A percentile compares a stretch with the other conserved stretches of the same genome.
phyloP scores from a whole-genome alignment of 2,329 filamentous ascomycete genomes.

The Pseudogymnoascus sp. region DNA sequence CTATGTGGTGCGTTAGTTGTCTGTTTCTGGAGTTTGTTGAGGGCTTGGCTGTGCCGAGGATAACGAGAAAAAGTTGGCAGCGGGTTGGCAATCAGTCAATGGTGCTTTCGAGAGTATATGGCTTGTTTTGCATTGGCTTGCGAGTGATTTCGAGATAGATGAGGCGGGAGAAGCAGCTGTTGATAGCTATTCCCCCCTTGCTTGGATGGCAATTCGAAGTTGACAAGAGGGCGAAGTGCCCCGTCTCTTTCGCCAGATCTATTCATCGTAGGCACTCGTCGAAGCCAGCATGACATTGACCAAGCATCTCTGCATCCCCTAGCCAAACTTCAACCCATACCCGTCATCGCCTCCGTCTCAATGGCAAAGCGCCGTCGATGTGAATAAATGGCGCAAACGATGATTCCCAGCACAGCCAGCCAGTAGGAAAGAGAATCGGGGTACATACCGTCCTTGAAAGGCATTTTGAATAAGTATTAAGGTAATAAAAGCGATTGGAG shows the following conservation, averaged over 20 bases:
- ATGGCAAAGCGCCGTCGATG: conserved; percentile 11
- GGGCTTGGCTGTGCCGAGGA: neutral
- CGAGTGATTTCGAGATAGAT: neutral
- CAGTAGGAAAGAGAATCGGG: neutral
- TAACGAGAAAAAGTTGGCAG: neutral
- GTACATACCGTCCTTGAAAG: conserved; percentile 36
- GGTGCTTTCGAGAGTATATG: neutral
- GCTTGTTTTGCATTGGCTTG: neutral
- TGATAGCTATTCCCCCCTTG: neutral
- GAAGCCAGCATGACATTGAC: neutral
- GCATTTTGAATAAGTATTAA: conserved; percentile 33
- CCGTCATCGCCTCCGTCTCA: neutral
- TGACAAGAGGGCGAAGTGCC: neutral
- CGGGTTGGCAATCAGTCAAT: neutral
- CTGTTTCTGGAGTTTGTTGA: neutral
- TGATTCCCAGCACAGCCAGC: conserved; percentile 11
- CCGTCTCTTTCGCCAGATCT: neutral
- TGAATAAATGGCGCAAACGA: conserved; percentile 20
- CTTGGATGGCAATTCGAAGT: neutral
- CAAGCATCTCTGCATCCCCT: neutral
- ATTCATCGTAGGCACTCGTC: neutral
- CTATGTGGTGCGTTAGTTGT: conserved; percentile 40
- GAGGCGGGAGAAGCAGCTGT: neutral
- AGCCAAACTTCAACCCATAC: neutral
- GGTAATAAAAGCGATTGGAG: conserved; percentile 15